Evolutionary conservation across 192 early-diverging fungal genomes (phyloP).

Genomic region (Dissophora ornata): DNA sequence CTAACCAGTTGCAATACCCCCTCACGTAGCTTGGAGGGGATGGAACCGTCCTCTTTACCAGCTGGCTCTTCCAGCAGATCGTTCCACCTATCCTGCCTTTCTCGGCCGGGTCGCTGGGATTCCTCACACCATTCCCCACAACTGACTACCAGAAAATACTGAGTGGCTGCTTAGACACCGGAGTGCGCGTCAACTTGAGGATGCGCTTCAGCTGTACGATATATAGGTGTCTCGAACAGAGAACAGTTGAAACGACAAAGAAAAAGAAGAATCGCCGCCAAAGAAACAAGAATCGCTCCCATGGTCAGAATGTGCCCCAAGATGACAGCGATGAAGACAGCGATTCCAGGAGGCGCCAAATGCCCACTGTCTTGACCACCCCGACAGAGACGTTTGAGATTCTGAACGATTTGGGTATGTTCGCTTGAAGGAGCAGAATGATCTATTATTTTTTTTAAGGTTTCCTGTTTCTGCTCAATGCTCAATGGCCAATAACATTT

Average conservation of each 20-base stretch:
- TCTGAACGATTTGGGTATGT: slow-evolving; percentile 84
- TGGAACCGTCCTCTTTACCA: slow-evolving; percentile 94
- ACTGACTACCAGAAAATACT: slow-evolving; percentile 68
- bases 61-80: slow-evolving; percentile 87
- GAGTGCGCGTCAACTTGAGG: slow-evolving; percentile 87
- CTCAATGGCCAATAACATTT: not conserved
- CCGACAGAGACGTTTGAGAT: slow-evolving; percentile 88
- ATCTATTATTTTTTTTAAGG: no score
- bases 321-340: slow-evolving; percentile 43
- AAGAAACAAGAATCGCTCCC: slow-evolving; percentile 18
- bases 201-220: slow-evolving; percentile 94
- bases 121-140: slow-evolving; percentile 90
- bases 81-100: slow-evolving; percentile 96
- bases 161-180: slow-evolving; percentile 68
- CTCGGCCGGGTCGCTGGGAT: slow-evolving; percentile 94
- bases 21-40: slow-evolving; percentile 89
- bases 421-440: no score
- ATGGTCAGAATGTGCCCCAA: slow-evolving; percentile 4
- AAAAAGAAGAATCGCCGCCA: slow-evolving; percentile 54
- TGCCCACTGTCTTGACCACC: slow-evolving; percentile 66
- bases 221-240: slow-evolving; percentile 65
- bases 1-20: no score
- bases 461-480: not conserved
- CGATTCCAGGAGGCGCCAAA: slow-evolving; percentile 51
- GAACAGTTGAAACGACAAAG: slow-evolving; percentile 36